phyloP scores from a whole-genome alignment of 371 early-diverging fungal species.

The Gilbertella persicaria region DNA sequence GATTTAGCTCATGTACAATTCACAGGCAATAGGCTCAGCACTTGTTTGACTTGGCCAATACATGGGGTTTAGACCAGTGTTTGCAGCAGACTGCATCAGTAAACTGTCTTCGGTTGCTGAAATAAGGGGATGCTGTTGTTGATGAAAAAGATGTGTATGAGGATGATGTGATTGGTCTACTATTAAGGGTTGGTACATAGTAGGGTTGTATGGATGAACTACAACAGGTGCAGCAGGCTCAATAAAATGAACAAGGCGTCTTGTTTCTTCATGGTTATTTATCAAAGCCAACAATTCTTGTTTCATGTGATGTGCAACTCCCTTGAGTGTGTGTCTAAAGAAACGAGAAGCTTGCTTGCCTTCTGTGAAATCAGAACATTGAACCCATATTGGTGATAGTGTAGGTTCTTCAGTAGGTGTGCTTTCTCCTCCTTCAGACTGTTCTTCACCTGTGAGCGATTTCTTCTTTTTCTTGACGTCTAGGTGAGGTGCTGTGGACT shows the following conservation, averaged over 20 bases:
- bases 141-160: neutral
- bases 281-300: conserved; percentile 48
- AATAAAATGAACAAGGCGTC: conserved; percentile 42
- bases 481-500: conserved; percentile 20
- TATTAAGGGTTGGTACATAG: neutral
- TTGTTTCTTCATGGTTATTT: conserved; percentile 38
- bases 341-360: conserved; percentile 68
- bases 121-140: neutral
- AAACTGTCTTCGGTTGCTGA: neutral
- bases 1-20: conserved; percentile 21
- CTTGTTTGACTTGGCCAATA: conserved; percentile 12
- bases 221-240: conserved; percentile 10
- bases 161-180: conserved; percentile 1
- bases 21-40: conserved; percentile 15
- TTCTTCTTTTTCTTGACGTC: conserved; percentile 12
- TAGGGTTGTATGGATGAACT: neutral
- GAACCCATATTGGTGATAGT: conserved; percentile 54
- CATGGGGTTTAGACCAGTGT: conserved; percentile 12
- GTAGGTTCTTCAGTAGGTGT: neutral
- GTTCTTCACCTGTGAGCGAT: neutral
- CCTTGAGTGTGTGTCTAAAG: conserved; percentile 66
- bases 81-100: conserved; percentile 6
- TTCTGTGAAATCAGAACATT: conserved; percentile 80
- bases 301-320: conserved; percentile 53
- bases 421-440: neutral